A percentile compares a stretch with the other conserved stretches of the same genome.
phyloP scores from a whole-genome alignment of 768 basidiomycete species.

The Calocybe gangraenosa region DNA sequence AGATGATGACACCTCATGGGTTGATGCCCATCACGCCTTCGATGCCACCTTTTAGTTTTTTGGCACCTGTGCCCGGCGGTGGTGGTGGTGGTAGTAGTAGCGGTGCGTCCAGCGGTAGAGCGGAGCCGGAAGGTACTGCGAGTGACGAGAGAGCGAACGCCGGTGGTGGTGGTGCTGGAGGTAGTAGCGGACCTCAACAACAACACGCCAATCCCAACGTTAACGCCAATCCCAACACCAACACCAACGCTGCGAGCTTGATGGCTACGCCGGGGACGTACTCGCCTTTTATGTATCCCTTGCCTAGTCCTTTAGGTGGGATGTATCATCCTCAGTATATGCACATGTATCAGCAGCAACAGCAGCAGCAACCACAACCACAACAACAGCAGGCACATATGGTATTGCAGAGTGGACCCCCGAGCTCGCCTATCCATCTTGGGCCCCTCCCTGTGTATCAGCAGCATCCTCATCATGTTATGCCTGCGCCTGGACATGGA shows the following conservation, averaged over 20 bases:
- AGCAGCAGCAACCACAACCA: too few species aligned
- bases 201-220: too few species aligned
- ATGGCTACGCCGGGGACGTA: not conserved
- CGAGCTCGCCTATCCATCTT: constrained; percentile 1
- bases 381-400: too few species aligned
- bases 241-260: too few species aligned
- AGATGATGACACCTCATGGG: constrained; percentile 66
- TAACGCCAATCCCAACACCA: too few species aligned
- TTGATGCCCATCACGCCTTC: constrained; percentile 94
- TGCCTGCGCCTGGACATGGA: not conserved
- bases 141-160: too few species aligned
- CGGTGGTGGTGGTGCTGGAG: too few species aligned
- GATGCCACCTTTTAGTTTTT: constrained; percentile 93
- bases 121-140: too few species aligned
- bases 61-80: constrained; percentile 42
- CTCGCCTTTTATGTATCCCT: constrained; percentile 7
- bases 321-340: not conserved
- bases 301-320: constrained; percentile 8
- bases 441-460: too few species aligned
- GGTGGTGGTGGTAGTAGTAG: constrained; percentile 7
- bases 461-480: not conserved
- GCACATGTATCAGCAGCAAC: constrained; percentile 2
- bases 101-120: not conserved
- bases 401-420: not conserved
- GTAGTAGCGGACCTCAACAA: too few species aligned